Percentiles rank a stretch among this genome's conserved stretches.
Evolutionary conservation across 176 grass and related monocot species (phyloP).

Genomic region (Eragrostis nindensis): DNA sequence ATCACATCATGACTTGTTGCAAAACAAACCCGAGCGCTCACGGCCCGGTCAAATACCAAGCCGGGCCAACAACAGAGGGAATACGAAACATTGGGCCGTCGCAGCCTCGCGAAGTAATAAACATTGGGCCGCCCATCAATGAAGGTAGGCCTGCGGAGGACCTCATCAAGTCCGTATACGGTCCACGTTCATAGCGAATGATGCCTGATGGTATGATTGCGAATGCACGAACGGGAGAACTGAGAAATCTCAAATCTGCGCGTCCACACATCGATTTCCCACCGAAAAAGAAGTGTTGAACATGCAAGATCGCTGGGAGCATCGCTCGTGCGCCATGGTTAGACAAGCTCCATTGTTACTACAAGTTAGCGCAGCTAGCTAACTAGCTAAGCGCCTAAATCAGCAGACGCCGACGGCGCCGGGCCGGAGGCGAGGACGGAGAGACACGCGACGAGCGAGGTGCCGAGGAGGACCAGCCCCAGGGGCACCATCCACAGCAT

Average conservation of each 20-base stretch:
- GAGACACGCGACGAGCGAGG: constrained; percentile 52
- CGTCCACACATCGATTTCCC: background rate
- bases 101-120: background rate
- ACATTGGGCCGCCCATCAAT: too few relatives aligned
- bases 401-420: background rate
- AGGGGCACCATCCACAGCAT: constrained; percentile 75
- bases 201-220: background rate
- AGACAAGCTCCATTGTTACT: background rate
- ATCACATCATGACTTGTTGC: background rate
- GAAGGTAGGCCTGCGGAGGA: too few relatives aligned
- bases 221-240: background rate
- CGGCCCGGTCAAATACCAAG: too few relatives aligned
- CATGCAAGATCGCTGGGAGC: background rate
- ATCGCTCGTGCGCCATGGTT: background rate
- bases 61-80: too few relatives aligned
- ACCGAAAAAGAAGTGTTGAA: background rate
- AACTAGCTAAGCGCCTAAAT: background rate
- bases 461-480: constrained; percentile 57
- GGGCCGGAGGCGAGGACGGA: constrained; percentile 43
- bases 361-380: background rate
- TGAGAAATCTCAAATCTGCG: too few relatives aligned
- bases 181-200: background rate
- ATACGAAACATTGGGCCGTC: too few relatives aligned
- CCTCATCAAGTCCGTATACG: background rate
- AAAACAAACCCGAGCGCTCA: too few relatives aligned